Percentiles rank a stretch among this genome's conserved stretches.
These are phyloP conservation scores for Eimeria praecox DNA, from an alignment of 169 alveolate genomes.

Conservation along the genomic window DNA sequence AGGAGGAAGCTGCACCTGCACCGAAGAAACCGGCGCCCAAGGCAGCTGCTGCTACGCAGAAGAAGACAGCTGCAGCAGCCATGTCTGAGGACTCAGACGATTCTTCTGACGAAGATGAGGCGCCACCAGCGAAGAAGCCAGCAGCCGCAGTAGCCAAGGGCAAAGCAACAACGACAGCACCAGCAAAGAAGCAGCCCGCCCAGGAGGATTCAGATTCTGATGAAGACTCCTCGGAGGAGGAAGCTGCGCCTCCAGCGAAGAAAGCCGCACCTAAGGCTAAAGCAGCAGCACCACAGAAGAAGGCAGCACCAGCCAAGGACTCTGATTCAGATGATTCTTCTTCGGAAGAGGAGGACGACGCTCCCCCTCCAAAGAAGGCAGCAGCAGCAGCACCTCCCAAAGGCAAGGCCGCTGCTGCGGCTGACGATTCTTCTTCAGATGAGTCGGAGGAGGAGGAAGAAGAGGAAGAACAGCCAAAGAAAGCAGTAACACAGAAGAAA, in stretches of 20 bases:
- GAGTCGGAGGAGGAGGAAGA: slow-evolving; percentile 28
- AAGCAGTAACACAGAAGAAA: not conserved
- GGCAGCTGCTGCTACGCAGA: slow-evolving; percentile 37
- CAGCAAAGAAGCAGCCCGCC: slow-evolving; percentile 23
- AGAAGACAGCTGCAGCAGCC: slow-evolving; percentile 27
- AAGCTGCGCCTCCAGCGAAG: slow-evolving; percentile 28
- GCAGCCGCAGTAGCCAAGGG: not conserved
- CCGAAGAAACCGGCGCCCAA: slow-evolving; percentile 36
- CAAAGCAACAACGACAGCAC: slow-evolving; percentile 1
- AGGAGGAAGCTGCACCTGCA: slow-evolving; percentile 14
- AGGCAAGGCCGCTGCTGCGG: slow-evolving; percentile 17
- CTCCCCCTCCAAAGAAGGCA: not conserved
- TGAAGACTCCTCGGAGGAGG: slow-evolving; percentile 64
- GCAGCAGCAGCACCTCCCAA: not conserved
- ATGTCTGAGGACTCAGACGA: slow-evolving; percentile 63
- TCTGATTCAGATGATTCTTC: slow-evolving; percentile 48
- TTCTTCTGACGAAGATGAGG: slow-evolving; percentile 44
- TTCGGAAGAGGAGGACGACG: not conserved
- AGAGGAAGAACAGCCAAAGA: not conserved
- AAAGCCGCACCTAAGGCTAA: slow-evolving; percentile 49
- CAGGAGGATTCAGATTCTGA: slow-evolving; percentile 44
- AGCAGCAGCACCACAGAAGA: slow-evolving; percentile 20
- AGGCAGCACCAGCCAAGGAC: not conserved
- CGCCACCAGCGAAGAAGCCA: slow-evolving; percentile 39
- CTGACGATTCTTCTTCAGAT: slow-evolving; percentile 6